phyloP scores from a whole-genome alignment of 257 asterid species.

The Asclepias syriaca region DNA sequence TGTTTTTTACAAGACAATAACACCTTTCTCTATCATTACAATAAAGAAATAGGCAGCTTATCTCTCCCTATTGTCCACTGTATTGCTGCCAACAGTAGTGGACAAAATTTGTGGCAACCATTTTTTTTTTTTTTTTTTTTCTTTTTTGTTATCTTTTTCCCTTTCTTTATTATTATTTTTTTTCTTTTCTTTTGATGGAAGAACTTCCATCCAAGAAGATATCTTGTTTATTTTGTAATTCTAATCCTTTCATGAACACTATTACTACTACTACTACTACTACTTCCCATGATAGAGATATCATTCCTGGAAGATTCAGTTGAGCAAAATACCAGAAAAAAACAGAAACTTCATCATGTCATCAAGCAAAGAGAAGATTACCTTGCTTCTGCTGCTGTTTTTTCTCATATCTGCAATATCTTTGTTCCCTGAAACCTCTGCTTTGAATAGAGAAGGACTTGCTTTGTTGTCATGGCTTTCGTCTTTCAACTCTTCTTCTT shows the following conservation, averaged over 20 bases:
- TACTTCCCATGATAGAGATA: conserved; percentile 13
- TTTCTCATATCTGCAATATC: conserved; percentile 25
- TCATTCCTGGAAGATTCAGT: conserved; percentile 20
- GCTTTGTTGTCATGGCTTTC: conserved; percentile 63
- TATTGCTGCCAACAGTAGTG: conserved; percentile 16
- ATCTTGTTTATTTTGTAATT: conserved; percentile 5
- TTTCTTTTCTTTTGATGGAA: not conserved
- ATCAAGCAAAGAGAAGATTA: conserved; percentile 27
- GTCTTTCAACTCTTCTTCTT: conserved; percentile 48
- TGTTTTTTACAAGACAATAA: not conserved
- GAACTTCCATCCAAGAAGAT: not conserved
- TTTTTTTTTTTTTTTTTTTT: not conserved
- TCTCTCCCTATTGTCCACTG: conserved; percentile 5
- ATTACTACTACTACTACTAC: no score
- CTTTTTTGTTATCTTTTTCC: not conserved
- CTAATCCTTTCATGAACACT: not conserved
- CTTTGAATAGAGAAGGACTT: conserved; percentile 56
- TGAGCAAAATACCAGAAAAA: conserved; percentile 19
- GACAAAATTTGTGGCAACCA: conserved; percentile 18
- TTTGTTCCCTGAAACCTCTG: conserved; percentile 32
- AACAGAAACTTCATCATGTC: conserved; percentile 41
- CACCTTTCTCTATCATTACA: conserved; percentile 16
- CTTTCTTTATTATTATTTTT: not conserved
- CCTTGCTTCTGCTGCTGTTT: conserved; percentile 30
- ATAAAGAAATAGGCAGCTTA: conserved; percentile 9